A percentile compares a stretch with the other conserved stretches of the same genome.
These are phyloP conservation scores for Mariannaea elegans DNA, from an alignment of 2,329 filamentous ascomycete genomes.

Conservation along the genomic window DNA sequence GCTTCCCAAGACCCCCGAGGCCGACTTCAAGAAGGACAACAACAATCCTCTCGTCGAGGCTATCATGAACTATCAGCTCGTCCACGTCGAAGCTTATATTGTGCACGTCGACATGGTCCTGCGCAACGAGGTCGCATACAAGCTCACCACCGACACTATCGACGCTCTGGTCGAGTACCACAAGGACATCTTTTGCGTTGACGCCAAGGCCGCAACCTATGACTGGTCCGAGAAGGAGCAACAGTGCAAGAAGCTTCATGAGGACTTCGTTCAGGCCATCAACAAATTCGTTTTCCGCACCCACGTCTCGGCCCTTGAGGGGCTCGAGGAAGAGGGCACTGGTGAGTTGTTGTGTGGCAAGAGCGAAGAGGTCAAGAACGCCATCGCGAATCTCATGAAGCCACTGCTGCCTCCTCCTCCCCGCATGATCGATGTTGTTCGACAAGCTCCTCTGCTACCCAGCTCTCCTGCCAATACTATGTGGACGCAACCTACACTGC, in stretches of 20 bases:
- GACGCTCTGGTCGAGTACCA: slow-evolving; percentile 94
- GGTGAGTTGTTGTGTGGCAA: slow-evolving; percentile 92
- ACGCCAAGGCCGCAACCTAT: slow-evolving; percentile 88
- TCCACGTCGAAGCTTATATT: slow-evolving; percentile 96
- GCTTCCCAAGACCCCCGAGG: slow-evolving; percentile 87
- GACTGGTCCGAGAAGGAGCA: slow-evolving; percentile 97
- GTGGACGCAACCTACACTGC: slow-evolving; percentile 79
- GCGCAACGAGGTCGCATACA: slow-evolving; percentile 97
- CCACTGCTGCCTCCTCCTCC: slow-evolving; percentile 87
- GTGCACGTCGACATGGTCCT: slow-evolving; percentile 99
- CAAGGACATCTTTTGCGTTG: slow-evolving; percentile 92
- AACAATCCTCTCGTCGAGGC: slow-evolving; percentile 69
- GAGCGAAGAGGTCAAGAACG: slow-evolving; percentile 91
- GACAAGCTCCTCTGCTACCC: slow-evolving; percentile 84
- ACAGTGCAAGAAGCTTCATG: slow-evolving; percentile 96
- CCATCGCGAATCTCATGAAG: slow-evolving; percentile 85
- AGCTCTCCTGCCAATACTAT: slow-evolving; percentile 81
- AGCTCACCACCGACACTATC: slow-evolving; percentile 94
- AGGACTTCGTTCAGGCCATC: slow-evolving; percentile 94
- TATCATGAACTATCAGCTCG: slow-evolving; percentile 89
- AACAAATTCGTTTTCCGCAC: slow-evolving; percentile 98
- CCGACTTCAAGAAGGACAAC: slow-evolving; percentile 84
- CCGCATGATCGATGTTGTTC: slow-evolving; percentile 87
- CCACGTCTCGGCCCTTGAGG: slow-evolving; percentile 87
- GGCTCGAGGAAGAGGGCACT: slow-evolving; percentile 93